These are phyloP conservation scores for Hypoxylon subgilvum DNA, from an alignment of 495 filamentous ascomycete species.

Conservation along the genomic window DNA sequence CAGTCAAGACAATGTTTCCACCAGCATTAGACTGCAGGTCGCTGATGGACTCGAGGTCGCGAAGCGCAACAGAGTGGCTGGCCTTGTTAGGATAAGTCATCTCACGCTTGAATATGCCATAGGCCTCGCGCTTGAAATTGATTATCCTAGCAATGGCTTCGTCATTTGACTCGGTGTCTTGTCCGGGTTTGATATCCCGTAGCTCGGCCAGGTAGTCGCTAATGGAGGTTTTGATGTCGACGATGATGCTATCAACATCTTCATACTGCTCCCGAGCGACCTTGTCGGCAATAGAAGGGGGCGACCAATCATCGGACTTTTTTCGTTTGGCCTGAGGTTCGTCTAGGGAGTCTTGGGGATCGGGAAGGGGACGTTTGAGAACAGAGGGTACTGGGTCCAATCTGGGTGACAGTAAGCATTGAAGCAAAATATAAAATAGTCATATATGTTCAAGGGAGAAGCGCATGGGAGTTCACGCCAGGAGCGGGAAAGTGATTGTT, in stretches of 20 bases:
- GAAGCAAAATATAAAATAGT: conserved; percentile 4
- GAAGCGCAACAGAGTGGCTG: conserved; percentile 15
- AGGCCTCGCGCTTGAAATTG: conserved; percentile 50
- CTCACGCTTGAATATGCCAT: conserved; percentile 50
- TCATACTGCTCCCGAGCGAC: conserved; percentile 50
- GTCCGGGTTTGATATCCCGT: conserved; percentile 27
- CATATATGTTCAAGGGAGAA: conserved; percentile 1
- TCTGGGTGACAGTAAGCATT: conserved; percentile 43
- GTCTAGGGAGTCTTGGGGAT: conserved; percentile 36
- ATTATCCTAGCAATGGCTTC: conserved; percentile 45
- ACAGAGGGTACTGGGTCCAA: conserved; percentile 51
- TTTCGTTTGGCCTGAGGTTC: conserved; percentile 56
- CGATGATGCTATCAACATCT: conserved; percentile 52
- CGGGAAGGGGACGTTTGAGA: conserved; percentile 52
- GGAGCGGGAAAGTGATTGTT: too few relatives aligned
- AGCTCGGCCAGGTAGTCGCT: conserved; percentile 50
- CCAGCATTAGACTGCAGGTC: conserved; percentile 38
- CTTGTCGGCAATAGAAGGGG: conserved; percentile 54
- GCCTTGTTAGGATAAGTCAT: conserved; percentile 44
- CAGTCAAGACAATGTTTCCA: conserved; percentile 68
- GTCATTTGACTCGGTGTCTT: conserved; percentile 35
- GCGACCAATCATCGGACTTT: conserved; percentile 47
- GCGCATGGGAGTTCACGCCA: conserved; percentile 13
- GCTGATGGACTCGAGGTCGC: conserved; percentile 27
- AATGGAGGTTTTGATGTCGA: conserved; percentile 50